Evolutionary conservation across 1,139 yeast species (phyloP).

Genomic region (Schwanniomyces etchellsii): DNA sequence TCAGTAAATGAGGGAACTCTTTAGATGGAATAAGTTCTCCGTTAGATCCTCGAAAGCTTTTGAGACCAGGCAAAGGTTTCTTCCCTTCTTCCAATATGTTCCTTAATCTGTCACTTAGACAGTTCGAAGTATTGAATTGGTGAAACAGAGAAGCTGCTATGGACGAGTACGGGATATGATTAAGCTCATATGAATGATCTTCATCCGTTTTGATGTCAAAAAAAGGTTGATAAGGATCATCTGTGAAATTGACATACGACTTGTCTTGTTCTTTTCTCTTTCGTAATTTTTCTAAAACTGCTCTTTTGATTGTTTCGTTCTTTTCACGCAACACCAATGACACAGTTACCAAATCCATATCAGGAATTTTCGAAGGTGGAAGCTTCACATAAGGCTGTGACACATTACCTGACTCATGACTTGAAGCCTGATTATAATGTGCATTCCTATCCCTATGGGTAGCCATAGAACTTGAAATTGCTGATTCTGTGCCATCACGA

Average conservation of each 20-base stretch:
- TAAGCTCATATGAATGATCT: slow-evolving; percentile 40
- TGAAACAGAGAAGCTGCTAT: slow-evolving; percentile 67
- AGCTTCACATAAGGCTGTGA: slow-evolving; percentile 80
- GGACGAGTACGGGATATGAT: slow-evolving; percentile 76
- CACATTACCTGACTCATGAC: slow-evolving; percentile 22
- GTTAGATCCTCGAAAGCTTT: slow-evolving; percentile 40
- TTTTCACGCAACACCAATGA: slow-evolving; percentile 71
- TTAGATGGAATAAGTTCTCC: slow-evolving; percentile 42
- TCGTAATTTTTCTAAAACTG: slow-evolving; percentile 76
- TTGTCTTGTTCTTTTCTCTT: slow-evolving; percentile 68
- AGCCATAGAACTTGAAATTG: slow-evolving; percentile 8
- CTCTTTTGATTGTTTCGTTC: slow-evolving; percentile 71
- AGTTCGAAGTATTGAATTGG: slow-evolving; percentile 61
- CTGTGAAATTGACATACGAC: slow-evolving; percentile 79
- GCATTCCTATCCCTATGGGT: slow-evolving; percentile 15
- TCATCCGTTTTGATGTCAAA: slow-evolving; percentile 62
- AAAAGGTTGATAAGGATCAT: slow-evolving; percentile 86
- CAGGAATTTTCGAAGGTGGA: slow-evolving; percentile 90
- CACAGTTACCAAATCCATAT: slow-evolving; percentile 81
- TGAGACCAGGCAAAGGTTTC: slow-evolving; percentile 37
- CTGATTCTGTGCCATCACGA: slow-evolving; percentile 13
- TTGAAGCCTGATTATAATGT: slow-evolving; percentile 7
- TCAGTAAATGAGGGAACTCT: slow-evolving; percentile 37
- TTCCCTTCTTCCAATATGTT: slow-evolving; percentile 37
- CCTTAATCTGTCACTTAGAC: slow-evolving; percentile 36